Conservation (phyloP, 768 basidiomycete species). For the Trichaptum fuscoviolaceum region DNA sequence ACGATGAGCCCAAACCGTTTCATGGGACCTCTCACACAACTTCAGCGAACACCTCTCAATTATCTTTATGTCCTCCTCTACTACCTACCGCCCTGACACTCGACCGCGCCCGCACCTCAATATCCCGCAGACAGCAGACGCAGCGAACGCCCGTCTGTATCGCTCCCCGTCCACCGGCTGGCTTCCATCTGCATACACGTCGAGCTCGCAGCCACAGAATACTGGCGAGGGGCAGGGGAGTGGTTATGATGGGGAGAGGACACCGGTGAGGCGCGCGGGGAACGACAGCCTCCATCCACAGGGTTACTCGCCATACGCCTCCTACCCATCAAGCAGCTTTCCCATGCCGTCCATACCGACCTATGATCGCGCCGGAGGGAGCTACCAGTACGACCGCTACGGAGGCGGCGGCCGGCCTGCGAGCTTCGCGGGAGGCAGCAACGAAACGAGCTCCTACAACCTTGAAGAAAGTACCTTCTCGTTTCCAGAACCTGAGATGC, state of each 20-base stretch:
- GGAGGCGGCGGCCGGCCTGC: too few relatives aligned
- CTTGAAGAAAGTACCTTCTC: neutral
- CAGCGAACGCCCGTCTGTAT: neutral
- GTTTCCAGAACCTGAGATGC: neutral
- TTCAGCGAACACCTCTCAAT: too few relatives aligned
- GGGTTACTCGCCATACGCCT: neutral
- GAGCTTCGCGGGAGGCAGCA: neutral
- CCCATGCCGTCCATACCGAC: neutral
- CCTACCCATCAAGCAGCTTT: neutral
- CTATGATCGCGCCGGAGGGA: neutral
- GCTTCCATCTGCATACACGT: neutral
- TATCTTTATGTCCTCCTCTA: neutral
- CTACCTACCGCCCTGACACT: neutral
- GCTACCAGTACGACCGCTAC: neutral
- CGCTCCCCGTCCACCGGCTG: neutral
- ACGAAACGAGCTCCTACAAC: neutral
- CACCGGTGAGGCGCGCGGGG: neutral
- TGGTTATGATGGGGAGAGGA: neutral
- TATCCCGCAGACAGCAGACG: neutral
- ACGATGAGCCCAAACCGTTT: neutral
- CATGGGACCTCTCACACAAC: neutral
- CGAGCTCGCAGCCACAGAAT: neutral
- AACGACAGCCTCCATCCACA: neutral
- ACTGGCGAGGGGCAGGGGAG: neutral
- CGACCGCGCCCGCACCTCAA: neutral